Base-by-base conservation (phyloP, 495 filamentous ascomycete genomes). In the Penicillium cosmopolitanum region DNA sequence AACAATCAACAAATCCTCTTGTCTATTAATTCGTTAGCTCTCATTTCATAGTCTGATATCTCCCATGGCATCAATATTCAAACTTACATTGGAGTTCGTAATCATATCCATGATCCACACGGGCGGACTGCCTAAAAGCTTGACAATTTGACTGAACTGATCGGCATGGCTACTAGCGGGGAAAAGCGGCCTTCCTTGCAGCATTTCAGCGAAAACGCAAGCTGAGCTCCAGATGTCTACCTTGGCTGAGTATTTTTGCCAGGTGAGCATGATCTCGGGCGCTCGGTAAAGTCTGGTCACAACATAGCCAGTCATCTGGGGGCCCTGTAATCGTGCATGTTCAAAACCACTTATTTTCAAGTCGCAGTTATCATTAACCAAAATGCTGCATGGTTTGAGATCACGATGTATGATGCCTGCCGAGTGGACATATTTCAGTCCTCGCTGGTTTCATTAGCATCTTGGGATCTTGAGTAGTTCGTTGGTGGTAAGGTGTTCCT, bases 221-320 rank as follows among this genome's bases (percentile, higher is more conserved):
- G 90, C 93, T 5, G 91, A 89, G 68, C 92, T 96, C 93, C 93
- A 97, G 65, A 97, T 94, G 75, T 97, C 93, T 25, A 97, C 92
- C 77, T 95, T 90, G 36, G 95, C 89, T 65, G 94, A 90, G 77
- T 97, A 96, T 73, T 95, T 93, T 73, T 96, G 92, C 92, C 93
- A 96, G 19, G 91, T 96, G 65, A 97, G 89, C 92, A 97, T 96
- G 71, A 96, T 96, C 75, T 97, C 93, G 4, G 93, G 93, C 4
- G 93, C 93, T 44, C 93, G 85, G 78, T 97, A 97, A 78, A 96
- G 96, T 79, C 93, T 82, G 48, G 93, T 97, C 34, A 92, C 94
- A 50, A 97, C 93, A 66, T 97, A 97, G 69, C 93, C 93, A 31
- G 93, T 97, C 93, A 97, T 97, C 73, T 96, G 92, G n/a, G 91